Evolutionary conservation across 805 yeast genomes (phyloP), one percentile per base, ranked within the genome.

Genomic region (Saccharomycopsis capsularis): DNA sequence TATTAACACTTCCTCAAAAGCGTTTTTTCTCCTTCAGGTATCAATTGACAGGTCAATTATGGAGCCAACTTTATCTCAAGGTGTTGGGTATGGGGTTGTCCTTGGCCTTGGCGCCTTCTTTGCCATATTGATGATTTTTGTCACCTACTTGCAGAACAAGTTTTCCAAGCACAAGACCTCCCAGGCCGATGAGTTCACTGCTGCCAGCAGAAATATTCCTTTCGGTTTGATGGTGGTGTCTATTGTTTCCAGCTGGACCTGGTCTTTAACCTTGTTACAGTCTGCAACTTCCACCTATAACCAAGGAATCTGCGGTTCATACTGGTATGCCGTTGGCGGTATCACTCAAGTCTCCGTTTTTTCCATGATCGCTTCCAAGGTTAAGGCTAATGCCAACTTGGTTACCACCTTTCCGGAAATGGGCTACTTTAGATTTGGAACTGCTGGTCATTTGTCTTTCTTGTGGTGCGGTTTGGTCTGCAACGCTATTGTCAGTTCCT

Each of bases 81-180:
- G 88, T 35, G 88, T 85, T 1, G 96, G 96, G 5, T 88, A 88
- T 59, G 96, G 87, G 19, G 81, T 88, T 46, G 85, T 89, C 22
- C 82, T 86, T 18, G 96, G 96, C 19, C 73, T 89, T n/a, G 96
- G 96, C 39, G 74, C 81, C 38, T 69, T 68, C 43, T 73, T 73
- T 56, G 75, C 76, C 3, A 53, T 67, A 6, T 50, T 71, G 29
- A 73, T 73, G 75, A 60, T 65, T 32, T 42, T 52, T 24, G 63
- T 71, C 50, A 67, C 76, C 2, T 60, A 59, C 48, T 50, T 67
- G 3, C 66, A 69, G 30, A 64, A 63, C 41, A 61, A 55, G 36
- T 69, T 60, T 56, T 66, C 73, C 3, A 54, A 45, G 13, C 56
- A 56, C 19, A 63, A 61, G 32, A 56, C 63, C 5, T 54, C 57